Conservation (phyloP, 108 stramenopile genomes). For the Cylindrotheca fusiformis region DNA sequence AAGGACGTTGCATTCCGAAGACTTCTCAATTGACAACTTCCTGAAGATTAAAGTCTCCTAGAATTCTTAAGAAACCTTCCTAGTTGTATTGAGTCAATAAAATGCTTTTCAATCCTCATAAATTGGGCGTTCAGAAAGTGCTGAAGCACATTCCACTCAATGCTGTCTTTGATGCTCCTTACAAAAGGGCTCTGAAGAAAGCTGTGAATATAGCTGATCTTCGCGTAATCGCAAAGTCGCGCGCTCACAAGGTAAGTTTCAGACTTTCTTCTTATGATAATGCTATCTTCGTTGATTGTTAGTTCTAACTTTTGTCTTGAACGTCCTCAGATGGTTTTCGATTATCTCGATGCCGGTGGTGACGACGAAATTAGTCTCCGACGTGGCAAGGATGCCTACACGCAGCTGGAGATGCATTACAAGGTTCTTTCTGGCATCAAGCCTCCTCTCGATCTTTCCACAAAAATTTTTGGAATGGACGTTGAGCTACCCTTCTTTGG, state of each 20-base stretch:
- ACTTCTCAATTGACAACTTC: no score
- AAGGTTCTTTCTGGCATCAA: conserved; percentile 87
- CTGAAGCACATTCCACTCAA: conserved; percentile 84
- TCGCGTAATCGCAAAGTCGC: conserved; percentile 75
- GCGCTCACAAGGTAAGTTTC: conserved; percentile 87
- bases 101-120: conserved; percentile 81
- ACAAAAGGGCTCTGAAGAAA: conserved; percentile 65
- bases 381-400: conserved; percentile 88
- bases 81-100: no score
- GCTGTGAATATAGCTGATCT: conserved; percentile 93
- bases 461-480: conserved; percentile 82
- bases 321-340: conserved; percentile 87
- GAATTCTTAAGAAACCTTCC: no score
- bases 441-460: conserved; percentile 82
- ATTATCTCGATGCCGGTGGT: conserved; percentile 89
- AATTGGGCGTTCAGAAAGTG: conserved; percentile 88
- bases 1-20: no score
- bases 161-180: conserved; percentile 87
- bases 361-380: conserved; percentile 91
- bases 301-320: no score
- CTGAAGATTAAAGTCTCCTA: no score
- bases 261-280: neutral
- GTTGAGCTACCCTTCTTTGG: conserved; percentile 88
- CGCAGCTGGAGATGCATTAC: conserved; percentile 90
- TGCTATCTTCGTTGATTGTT: neutral